Percentiles rank a stretch among this genome's conserved stretches.
These are phyloP conservation scores for Sicyos baderoa DNA, from an alignment of 306 rosid genomes.

Conservation along the genomic window DNA sequence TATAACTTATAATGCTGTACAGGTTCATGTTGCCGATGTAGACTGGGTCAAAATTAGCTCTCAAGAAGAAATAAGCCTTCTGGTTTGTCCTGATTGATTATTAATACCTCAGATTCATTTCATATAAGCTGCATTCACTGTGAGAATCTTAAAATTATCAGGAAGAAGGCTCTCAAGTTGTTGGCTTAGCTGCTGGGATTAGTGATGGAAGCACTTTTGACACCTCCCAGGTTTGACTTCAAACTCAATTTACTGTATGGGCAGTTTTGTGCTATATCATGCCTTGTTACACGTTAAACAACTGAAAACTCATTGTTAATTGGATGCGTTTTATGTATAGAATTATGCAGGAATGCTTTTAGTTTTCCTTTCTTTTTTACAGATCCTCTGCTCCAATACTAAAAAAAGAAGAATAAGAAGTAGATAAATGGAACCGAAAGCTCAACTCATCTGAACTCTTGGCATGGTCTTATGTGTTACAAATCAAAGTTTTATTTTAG, in stretches of 20 bases:
- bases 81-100: constrained; percentile 42
- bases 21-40: constrained; percentile 89
- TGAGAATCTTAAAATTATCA: constrained; percentile 33
- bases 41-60: constrained; percentile 76
- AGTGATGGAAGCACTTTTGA: constrained; percentile 61
- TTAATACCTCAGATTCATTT: not conserved
- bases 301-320: not conserved
- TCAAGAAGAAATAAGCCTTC: constrained; percentile 62
- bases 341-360: not conserved
- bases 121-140: constrained; percentile 18
- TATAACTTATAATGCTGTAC: constrained; percentile 22
- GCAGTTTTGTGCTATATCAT: not conserved
- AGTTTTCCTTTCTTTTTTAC: not conserved
- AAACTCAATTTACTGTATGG: not conserved
- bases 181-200: constrained; percentile 62
- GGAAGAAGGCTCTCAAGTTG: constrained; percentile 61
- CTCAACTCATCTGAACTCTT: not conserved
- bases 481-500: not conserved
- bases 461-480: not conserved
- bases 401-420: not conserved
- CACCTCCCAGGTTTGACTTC: constrained; percentile 63
- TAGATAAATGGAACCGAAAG: constrained; percentile 8
- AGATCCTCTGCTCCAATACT: not conserved
- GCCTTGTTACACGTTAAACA: not conserved
- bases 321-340: not conserved